Percentiles rank a stretch among this genome's conserved stretches.
Evolutionary conservation across 495 filamentous ascomycete species (phyloP).

Genomic region (Echria macrotheca): DNA sequence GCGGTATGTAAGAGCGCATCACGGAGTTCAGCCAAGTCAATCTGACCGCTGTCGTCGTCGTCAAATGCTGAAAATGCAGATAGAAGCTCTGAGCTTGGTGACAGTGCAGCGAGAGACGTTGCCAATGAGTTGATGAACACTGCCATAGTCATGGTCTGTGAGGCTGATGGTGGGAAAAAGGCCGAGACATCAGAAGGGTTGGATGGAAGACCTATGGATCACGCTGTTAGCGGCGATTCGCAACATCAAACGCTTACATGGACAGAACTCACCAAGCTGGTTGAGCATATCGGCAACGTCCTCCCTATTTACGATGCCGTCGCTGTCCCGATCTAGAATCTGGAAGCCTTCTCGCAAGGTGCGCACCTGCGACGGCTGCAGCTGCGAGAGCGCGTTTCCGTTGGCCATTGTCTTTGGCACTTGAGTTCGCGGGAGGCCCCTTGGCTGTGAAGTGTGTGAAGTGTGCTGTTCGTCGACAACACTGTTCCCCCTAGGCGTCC

Average conservation of each 20-base stretch:
- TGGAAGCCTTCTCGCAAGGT: conserved; percentile 82
- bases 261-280: conserved; percentile 56
- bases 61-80: conserved; percentile 94
- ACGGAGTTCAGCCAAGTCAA: conserved; percentile 75
- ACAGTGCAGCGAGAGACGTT: conserved; percentile 62
- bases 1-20: conserved; percentile 77
- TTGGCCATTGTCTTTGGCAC: conserved; percentile 1
- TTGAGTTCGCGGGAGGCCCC: conserved; percentile 4
- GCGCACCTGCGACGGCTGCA: conserved; percentile 62
- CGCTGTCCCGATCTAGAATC: conserved; percentile 76
- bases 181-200: conserved; percentile 53
- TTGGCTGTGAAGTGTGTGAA: conserved; percentile 24
- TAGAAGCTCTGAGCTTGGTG: conserved; percentile 66
- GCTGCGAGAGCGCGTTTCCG: conserved; percentile 52
- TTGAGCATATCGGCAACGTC: conserved; percentile 76
- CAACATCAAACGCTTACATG: neutral
- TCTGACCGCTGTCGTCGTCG: conserved; percentile 87
- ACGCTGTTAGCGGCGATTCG: conserved; percentile 4
- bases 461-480: conserved; percentile 23
- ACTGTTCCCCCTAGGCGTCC: conserved; percentile 28
- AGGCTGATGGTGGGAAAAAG: conserved; percentile 68
- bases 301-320: conserved; percentile 66
- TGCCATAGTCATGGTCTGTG: conserved; percentile 72
- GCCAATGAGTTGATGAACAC: conserved; percentile 77
- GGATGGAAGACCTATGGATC: conserved; percentile 41